Base-by-base conservation (phyloP, 2,329 filamentous ascomycete genomes). In the Penicillium expansum region DNA sequence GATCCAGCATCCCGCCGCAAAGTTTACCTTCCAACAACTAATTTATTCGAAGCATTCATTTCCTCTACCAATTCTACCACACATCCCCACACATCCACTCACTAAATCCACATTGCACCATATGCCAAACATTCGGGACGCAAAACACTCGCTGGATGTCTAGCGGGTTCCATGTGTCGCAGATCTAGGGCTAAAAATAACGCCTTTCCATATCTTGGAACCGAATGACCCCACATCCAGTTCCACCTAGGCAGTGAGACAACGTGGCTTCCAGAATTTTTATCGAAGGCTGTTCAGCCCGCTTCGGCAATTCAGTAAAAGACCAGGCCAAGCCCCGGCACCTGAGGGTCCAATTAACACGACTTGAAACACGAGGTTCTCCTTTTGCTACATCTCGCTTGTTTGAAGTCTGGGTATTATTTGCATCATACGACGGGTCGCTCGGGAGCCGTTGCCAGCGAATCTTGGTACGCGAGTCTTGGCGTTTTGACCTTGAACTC, bases 201-300 rank as follows among this genome's bases (percentile, higher is more conserved):
- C 60, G 50, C 51, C 33, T 32, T 38, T 43, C 18, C 39, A 29
- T 33, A 39, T 54, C 32, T 48, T n/a, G 14, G 33, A 55, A 38
- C 11, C 41, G 37, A 24, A 35, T 16, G 39, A 33, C 44, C 44
- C 45, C 45, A 51, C 52, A 55, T 27, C 5, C 49, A 33, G 29
- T 18, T 35, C 50, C 52, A n/a, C n/a, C n/a, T n/a, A n/a, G n/a
- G n/a, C n/a, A 24, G 45, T 29, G 55, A 47, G 59, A 55, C 56
- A 60, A 60, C 57, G 52, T 65, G 62, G 62, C 62, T 71, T 72
- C 69, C 64, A 68, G 69, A 71, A 69, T 62, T 51, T 63, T 68
- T 62, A 60, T 66, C 65, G 59, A 62, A 68, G 48, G 35, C 39
- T 18, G 20, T 43, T 45, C 52, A 37, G 29, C 35, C 48, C 47